Evolutionary conservation across 129 eudicot species (phyloP).

Genomic region (Pulicaria dysenterica): DNA sequence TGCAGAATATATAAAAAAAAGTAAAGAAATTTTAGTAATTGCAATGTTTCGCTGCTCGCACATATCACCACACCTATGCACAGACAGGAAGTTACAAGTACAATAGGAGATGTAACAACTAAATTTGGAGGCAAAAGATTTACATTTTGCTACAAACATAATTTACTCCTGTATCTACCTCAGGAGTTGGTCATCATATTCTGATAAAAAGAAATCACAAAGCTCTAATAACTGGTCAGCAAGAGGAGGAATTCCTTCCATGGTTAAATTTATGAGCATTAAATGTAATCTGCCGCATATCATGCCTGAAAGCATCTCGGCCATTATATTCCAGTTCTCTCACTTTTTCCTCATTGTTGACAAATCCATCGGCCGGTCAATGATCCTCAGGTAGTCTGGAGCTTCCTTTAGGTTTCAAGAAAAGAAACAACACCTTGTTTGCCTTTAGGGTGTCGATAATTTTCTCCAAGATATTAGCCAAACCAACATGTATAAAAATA

Average conservation of each 20-base stretch:
- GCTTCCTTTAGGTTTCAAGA: slow-evolving; percentile 90
- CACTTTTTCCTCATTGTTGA: slow-evolving; percentile 76
- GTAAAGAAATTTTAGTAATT: too few relatives aligned
- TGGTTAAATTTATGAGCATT: slow-evolving; percentile 65
- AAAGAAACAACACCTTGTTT: slow-evolving; percentile 66
- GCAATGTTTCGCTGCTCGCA: too few relatives aligned
- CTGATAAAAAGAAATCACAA: slow-evolving; percentile 64
- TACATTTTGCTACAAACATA: slow-evolving; percentile 32
- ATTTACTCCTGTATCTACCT: slow-evolving; percentile 57
- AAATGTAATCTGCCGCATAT: slow-evolving; percentile 68
- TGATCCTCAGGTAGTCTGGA: slow-evolving; percentile 64
- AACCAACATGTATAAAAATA: slow-evolving; percentile 55
- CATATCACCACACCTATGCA: too few relatives aligned
- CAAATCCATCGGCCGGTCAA: slow-evolving; percentile 80
- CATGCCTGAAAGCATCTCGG: slow-evolving; percentile 79
- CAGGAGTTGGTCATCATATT: slow-evolving; percentile 49
- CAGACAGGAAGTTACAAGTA: too few relatives aligned
- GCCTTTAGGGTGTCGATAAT: slow-evolving; percentile 64
- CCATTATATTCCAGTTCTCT: slow-evolving; percentile 73
- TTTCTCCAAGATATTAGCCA: slow-evolving; percentile 70
- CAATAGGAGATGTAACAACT: too few relatives aligned
- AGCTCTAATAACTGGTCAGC: slow-evolving; percentile 69
- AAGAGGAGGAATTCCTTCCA: slow-evolving; percentile 19
- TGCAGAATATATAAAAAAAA: too few relatives aligned
- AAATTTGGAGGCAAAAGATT: slow-evolving; percentile 8